These are phyloP conservation scores for Pseudocercospora vitis DNA, from an alignment of 2,329 filamentous ascomycete genomes.

Conservation along the genomic window DNA sequence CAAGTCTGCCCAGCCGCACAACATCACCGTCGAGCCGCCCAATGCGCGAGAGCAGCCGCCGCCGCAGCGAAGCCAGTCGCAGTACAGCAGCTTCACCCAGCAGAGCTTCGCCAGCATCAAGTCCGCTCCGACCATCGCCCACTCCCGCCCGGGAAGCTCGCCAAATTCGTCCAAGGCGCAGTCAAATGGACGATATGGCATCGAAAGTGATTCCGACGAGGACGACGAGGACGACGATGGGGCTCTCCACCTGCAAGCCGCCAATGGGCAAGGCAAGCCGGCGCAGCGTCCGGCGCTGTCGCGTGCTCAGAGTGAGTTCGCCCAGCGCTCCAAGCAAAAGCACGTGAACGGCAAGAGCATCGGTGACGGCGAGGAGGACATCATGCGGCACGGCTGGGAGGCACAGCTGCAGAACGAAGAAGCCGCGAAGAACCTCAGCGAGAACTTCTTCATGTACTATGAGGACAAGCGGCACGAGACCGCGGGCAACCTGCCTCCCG, in stretches of 20 bases:
- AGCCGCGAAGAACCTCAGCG: slow-evolving; percentile 64
- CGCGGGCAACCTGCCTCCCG: slow-evolving; percentile 77
- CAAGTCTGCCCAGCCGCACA: slow-evolving; percentile 34
- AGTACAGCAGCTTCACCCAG: slow-evolving; percentile 11
- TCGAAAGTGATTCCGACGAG: slow-evolving; percentile 40
- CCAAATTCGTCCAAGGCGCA: slow-evolving; percentile 17
- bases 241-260: slow-evolving; percentile 55
- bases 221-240: slow-evolving; percentile 37
- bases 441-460: slow-evolving; percentile 99
- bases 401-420: slow-evolving; percentile 91
- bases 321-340: slow-evolving; percentile 11
- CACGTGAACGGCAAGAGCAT: not conserved
- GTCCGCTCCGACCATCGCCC: slow-evolving; percentile 15
- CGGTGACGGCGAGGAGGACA: slow-evolving; percentile 16
- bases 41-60: not conserved
- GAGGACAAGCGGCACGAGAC: slow-evolving; percentile 97
- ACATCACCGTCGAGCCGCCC: slow-evolving; percentile 16
- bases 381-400: slow-evolving; percentile 82
- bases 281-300: slow-evolving; percentile 17
- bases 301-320: slow-evolving; percentile 26
- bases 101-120: slow-evolving; percentile 20
- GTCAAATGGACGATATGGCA: slow-evolving; percentile 25
- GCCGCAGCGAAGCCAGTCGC: slow-evolving; percentile 1
- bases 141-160: slow-evolving; percentile 18
- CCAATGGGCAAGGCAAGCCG: slow-evolving; percentile 16